phyloP scores from a whole-genome alignment of 306 rosid genomes.

The Inga oerstediana region DNA sequence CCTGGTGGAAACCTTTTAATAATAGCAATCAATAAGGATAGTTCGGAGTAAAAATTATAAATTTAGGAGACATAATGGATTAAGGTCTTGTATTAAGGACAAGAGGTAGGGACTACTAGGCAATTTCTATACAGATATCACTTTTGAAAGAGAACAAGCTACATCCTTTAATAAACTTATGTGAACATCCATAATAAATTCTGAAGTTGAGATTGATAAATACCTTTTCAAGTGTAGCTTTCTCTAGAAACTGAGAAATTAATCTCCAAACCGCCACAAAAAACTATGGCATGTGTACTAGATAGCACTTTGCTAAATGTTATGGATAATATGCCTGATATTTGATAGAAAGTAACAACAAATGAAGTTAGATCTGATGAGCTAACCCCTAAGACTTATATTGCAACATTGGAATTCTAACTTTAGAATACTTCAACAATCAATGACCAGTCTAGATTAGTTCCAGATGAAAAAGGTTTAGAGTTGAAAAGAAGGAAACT shows the following conservation, averaged over 20 bases:
- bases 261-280: conserved; percentile 90
- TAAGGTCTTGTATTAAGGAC: background rate
- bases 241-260: conserved; percentile 87
- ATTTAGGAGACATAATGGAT: too few species aligned
- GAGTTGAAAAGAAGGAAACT: background rate
- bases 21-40: too few species aligned
- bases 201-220: background rate
- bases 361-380: background rate
- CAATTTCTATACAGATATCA: background rate
- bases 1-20: too few species aligned
- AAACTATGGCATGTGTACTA: conserved; percentile 85
- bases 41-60: too few species aligned
- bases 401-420: background rate
- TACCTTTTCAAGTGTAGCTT: conserved; percentile 89
- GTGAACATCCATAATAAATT: background rate
- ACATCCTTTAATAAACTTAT: background rate
- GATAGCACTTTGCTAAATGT: conserved; percentile 71
- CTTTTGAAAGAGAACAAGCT: background rate
- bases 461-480: background rate
- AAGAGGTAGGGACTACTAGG: background rate
- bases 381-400: background rate
- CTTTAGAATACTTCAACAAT: background rate
- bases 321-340: conserved; percentile 92
- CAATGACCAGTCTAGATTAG: background rate
- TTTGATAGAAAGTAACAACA: background rate